These are phyloP conservation scores for Theileria parva DNA, from an alignment of 169 alveolate genomes.

Conservation along the genomic window DNA sequence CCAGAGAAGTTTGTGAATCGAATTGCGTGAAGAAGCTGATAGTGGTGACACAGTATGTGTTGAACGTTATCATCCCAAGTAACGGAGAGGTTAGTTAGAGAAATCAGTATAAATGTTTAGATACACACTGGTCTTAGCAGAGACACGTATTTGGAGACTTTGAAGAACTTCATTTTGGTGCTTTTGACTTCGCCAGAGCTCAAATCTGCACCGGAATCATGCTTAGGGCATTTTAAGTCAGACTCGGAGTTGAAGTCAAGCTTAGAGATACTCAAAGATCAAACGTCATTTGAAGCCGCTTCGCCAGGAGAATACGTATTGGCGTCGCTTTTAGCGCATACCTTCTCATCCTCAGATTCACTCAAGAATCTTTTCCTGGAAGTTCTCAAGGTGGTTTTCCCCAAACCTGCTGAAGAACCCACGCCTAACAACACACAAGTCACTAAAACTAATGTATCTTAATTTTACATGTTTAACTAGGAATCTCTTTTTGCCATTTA, in stretches of 20 bases:
- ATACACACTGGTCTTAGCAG: slow-evolving; percentile 50
- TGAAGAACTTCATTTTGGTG: slow-evolving; percentile 63
- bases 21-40: slow-evolving; percentile 46
- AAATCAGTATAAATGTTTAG: background rate
- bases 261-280: slow-evolving; percentile 36
- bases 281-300: slow-evolving; percentile 26
- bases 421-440: background rate
- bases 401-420: slow-evolving; percentile 13
- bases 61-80: slow-evolving; percentile 66
- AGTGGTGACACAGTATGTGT: slow-evolving; percentile 43
- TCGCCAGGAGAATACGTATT: slow-evolving; percentile 61
- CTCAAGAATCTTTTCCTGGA: slow-evolving; percentile 62
- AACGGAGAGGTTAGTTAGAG: slow-evolving; percentile 46
- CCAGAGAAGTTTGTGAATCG: slow-evolving; percentile 18
- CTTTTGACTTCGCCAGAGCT: slow-evolving; percentile 64
- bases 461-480: slow-evolving; percentile 9
- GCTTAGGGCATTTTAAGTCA: slow-evolving; percentile 45
- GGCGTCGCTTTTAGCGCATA: slow-evolving; percentile 61
- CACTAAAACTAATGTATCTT: slow-evolving; percentile 10
- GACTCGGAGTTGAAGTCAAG: slow-evolving; percentile 51
- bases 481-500: background rate
- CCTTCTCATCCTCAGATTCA: slow-evolving; percentile 57
- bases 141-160: slow-evolving; percentile 64
- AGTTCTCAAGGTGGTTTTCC: slow-evolving; percentile 57
- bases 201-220: slow-evolving; percentile 46